Percentiles rank a stretch among this genome's conserved stretches.
These are phyloP conservation scores for Pythium oligandrum DNA, from an alignment of 352 stramenopile species.

Conservation along the genomic window DNA sequence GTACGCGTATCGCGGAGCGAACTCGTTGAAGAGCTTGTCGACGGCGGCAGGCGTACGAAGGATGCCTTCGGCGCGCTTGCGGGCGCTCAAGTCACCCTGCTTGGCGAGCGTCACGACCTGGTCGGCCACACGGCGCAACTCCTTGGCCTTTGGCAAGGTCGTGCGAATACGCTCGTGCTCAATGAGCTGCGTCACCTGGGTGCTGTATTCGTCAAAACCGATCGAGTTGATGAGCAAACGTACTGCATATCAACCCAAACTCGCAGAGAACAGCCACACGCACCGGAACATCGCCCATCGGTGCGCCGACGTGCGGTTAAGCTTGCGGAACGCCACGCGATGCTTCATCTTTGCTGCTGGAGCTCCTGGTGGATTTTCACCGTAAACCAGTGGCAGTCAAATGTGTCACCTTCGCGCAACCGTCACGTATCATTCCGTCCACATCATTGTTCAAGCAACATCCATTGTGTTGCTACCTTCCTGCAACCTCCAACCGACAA, in stretches of 20 bases:
- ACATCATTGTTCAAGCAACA: no score
- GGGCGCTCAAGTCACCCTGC: constrained; percentile 77
- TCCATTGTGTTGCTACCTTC: neutral
- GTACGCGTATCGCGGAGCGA: constrained; percentile 94
- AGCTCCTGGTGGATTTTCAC: no score
- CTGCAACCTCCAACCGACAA: constrained; percentile 1
- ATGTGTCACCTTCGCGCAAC: no score
- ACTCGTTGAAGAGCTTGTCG: constrained; percentile 95
- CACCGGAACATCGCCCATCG: constrained; percentile 95
- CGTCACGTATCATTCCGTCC: no score
- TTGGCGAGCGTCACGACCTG: constrained; percentile 95
- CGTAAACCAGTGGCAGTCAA: no score
- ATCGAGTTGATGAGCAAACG: neutral
- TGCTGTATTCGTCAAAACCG: constrained; percentile 36
- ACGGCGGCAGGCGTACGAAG: constrained; percentile 88
- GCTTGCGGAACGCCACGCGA: constrained; percentile 82
- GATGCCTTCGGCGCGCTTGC: constrained; percentile 78
- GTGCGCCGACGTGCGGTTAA: constrained; percentile 91
- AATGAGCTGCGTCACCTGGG: constrained; percentile 96
- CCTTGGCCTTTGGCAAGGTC: constrained; percentile 95
- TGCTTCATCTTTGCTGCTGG: constrained; percentile 59
- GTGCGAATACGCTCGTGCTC: constrained; percentile 97
- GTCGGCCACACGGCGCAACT: constrained; percentile 91
- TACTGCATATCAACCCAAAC: constrained; percentile 1
- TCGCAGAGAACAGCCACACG: constrained; percentile 10